phyloP scores from a whole-genome alignment of 2,329 filamentous ascomycete genomes.

The Trichophaea hybrida region DNA sequence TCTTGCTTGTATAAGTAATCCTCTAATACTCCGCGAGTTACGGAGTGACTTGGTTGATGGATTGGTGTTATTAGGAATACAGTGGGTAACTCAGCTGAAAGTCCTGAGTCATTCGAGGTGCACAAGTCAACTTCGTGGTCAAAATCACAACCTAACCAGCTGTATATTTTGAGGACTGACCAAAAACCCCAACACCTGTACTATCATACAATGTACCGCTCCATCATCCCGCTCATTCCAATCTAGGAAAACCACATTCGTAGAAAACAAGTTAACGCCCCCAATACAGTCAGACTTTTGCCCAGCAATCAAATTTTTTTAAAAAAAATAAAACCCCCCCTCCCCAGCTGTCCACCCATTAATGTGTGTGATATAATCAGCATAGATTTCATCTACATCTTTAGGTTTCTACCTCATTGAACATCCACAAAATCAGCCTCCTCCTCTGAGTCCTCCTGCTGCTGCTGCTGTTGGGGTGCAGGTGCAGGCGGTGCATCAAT shows the following conservation, averaged over 20 bases:
- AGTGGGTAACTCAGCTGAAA: no score
- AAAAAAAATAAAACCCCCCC: background rate
- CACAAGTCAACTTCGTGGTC: no score
- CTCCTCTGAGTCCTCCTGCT: conserved; percentile 26
- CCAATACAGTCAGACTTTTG: background rate
- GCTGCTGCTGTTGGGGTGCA: conserved; percentile 8
- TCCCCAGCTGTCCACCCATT: no score
- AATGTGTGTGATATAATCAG: background rate
- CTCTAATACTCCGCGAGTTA: no score
- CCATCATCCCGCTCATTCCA: background rate
- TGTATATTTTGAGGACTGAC: no score
- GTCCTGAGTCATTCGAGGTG: no score
- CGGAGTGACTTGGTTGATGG: no score
- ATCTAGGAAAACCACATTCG: background rate
- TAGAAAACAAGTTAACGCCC: background rate
- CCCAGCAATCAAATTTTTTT: background rate
- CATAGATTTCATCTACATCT: background rate
- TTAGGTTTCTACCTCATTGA: conserved; percentile 1
- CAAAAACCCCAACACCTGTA: no score
- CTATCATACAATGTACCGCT: background rate
- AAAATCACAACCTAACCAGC: no score
- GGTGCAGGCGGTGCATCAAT: conserved; percentile 22
- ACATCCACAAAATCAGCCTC: conserved; percentile 28
- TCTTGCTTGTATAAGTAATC: no score
- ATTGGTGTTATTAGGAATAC: no score